Evolutionary conservation across 176 grass and related monocot genomes (phyloP).

Genomic region (Pontederia crassipes): DNA sequence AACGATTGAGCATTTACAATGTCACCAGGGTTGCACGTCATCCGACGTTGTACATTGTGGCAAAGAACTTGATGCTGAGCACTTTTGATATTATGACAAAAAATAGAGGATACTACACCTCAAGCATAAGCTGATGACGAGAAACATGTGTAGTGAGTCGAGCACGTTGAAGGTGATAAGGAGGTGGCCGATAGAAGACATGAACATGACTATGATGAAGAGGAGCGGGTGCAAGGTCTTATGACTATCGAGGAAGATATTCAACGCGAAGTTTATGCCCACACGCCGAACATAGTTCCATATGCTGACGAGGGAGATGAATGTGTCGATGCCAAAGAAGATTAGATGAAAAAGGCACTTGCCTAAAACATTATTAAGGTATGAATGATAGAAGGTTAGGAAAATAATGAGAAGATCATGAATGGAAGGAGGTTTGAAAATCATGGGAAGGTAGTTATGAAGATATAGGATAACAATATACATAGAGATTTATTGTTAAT

Average conservation of each 20-base stretch:
- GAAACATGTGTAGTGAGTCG: slow-evolving; percentile 52
- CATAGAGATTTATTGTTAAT: no score
- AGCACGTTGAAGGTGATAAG: slow-evolving; percentile 45
- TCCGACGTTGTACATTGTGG: slow-evolving; percentile 82
- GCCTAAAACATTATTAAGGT: no score
- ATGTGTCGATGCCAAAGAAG: slow-evolving; percentile 41
- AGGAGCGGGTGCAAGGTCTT: slow-evolving; percentile 47
- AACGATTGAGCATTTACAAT: slow-evolving; percentile 60
- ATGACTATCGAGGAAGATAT: slow-evolving; percentile 46
- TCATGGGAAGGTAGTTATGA: no score
- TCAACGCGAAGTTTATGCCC: slow-evolving; percentile 43
- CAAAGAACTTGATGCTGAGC: slow-evolving; percentile 85
- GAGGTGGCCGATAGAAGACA: slow-evolving; percentile 60
- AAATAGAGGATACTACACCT: slow-evolving; percentile 72
- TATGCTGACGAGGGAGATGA: slow-evolving; percentile 75
- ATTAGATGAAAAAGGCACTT: no score
- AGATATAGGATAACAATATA: no score
- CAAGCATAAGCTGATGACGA: slow-evolving; percentile 86
- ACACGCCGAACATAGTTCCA: slow-evolving; percentile 91
- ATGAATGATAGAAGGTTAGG: no score
- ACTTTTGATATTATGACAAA: slow-evolving; percentile 89
- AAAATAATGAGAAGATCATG: no score
- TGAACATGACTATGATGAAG: slow-evolving; percentile 44
- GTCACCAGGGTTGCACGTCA: slow-evolving; percentile 54
- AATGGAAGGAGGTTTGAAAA: no score